A percentile compares a stretch with the other conserved stretches of the same genome.
These are phyloP conservation scores for Fusarium anguioides DNA, from an alignment of 2,329 filamentous ascomycete species.

Conservation along the genomic window DNA sequence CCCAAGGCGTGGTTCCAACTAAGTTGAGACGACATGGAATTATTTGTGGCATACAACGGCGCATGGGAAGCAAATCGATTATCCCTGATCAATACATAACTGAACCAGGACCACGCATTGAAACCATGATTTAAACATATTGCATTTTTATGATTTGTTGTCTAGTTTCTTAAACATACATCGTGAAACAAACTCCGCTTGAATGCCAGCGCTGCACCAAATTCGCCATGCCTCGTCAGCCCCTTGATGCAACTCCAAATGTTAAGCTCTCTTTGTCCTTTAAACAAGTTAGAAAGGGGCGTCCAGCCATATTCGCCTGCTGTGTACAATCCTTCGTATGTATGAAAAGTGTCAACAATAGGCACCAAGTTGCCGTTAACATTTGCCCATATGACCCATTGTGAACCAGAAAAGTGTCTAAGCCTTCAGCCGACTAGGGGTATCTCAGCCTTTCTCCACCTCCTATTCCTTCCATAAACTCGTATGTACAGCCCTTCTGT, in stretches of 20 bases:
- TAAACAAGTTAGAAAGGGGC: constrained; percentile 24
- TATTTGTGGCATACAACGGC: constrained; percentile 14
- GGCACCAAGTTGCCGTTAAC: constrained; percentile 25
- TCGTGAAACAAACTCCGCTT: constrained; percentile 34
- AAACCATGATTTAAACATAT: constrained; percentile 22
- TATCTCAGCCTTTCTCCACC: constrained; percentile 49
- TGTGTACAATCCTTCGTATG: constrained; percentile 22
- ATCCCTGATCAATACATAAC: not conserved
- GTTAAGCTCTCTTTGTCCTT: constrained; percentile 10
- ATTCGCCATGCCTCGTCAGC: constrained; percentile 25
- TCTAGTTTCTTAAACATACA: constrained; percentile 30
- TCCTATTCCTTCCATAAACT: constrained; percentile 21
- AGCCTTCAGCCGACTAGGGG: constrained; percentile 51
- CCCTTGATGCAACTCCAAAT: constrained; percentile 21
- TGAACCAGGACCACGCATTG: not conserved
- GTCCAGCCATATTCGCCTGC: constrained; percentile 32
- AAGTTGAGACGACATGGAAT: not conserved
- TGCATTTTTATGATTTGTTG: constrained; percentile 36
- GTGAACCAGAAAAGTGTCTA: constrained; percentile 50
- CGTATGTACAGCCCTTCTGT: constrained; percentile 33
- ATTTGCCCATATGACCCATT: constrained; percentile 31
- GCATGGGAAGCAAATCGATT: constrained; percentile 20
- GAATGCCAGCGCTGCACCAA: constrained; percentile 29
- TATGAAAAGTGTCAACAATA: constrained; percentile 32
- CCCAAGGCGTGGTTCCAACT: constrained; percentile 19